phyloP scores from a whole-genome alignment of 164 flowering plant genomes.

The Berberis vulgaris region DNA sequence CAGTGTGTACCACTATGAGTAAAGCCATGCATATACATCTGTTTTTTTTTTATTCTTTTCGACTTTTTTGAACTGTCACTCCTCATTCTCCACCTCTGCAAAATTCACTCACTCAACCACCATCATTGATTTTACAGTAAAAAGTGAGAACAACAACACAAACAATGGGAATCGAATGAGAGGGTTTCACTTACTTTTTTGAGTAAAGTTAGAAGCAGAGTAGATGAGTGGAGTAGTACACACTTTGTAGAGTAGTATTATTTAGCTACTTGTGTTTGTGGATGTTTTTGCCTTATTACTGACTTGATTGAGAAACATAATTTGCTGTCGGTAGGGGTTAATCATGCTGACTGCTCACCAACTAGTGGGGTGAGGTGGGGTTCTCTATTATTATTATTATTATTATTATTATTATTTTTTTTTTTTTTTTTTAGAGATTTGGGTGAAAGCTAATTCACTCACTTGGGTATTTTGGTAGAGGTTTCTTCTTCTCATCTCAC shows the following conservation, averaged over 20 bases:
- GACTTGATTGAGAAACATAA: conserved; percentile 24
- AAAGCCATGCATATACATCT: too few relatives aligned
- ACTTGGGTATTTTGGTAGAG: too few relatives aligned
- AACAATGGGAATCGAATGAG: conserved; percentile 3
- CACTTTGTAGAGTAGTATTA: conserved; percentile 8
- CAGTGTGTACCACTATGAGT: too few relatives aligned
- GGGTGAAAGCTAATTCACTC: conserved; percentile 21
- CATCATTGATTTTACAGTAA: conserved; percentile 5
- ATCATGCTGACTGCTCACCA: conserved; percentile 42
- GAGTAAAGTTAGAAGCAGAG: background rate
- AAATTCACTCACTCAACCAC: conserved; percentile 5
- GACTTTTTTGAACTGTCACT: background rate
- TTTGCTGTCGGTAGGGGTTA: conserved; percentile 33
- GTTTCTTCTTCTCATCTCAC: background rate
- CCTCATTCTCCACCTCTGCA: conserved; percentile 1
- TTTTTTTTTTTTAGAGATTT: conserved; percentile 5
- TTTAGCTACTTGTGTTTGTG: background rate
- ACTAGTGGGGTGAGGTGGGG: conserved; percentile 17
- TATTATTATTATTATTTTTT: conserved; percentile 5
- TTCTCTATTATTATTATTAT: background rate
- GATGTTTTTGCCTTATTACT: conserved; percentile 7
- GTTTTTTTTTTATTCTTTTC: too few relatives aligned
- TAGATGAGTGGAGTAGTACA: conserved; percentile 9
- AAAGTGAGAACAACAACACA: conserved; percentile 2
- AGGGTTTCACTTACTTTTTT: background rate